Evolutionary conservation across 345 rosid species (phyloP).

Genomic region (Ailanthus altissimus): DNA sequence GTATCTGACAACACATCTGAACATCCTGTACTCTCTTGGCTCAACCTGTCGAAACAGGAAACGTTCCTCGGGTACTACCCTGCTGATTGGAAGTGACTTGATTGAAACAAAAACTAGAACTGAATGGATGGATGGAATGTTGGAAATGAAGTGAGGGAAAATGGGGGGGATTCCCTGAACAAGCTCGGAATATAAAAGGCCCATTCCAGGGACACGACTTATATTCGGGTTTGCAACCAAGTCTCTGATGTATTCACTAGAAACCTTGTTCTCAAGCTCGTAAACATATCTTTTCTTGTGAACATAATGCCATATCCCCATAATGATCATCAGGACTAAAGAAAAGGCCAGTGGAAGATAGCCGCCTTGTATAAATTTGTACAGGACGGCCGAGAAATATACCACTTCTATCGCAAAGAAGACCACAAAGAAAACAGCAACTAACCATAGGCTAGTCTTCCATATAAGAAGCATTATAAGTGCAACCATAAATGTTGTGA

Average conservation of each 20-base stretch:
- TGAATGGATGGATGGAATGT: constrained; percentile 60
- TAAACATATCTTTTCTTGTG: constrained; percentile 46
- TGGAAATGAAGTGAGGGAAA: constrained; percentile 59
- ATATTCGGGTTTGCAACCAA: constrained; percentile 40
- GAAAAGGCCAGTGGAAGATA: constrained; percentile 56
- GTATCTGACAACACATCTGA: constrained; percentile 73
- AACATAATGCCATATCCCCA: constrained; percentile 72
- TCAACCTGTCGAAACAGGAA: constrained; percentile 67
- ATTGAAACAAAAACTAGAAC: constrained; percentile 69
- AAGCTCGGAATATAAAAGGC: constrained; percentile 68
- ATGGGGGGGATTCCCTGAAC: constrained; percentile 81
- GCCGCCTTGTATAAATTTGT: constrained; percentile 67
- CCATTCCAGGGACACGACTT: constrained; percentile 63
- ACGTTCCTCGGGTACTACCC: constrained; percentile 49
- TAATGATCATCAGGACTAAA: constrained; percentile 40
- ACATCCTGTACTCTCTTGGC: constrained; percentile 59
- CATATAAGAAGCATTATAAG: constrained; percentile 73
- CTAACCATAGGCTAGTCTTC: constrained; percentile 53
- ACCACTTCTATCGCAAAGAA: constrained; percentile 44
- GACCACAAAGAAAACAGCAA: constrained; percentile 38
- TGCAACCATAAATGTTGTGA: constrained; percentile 57
- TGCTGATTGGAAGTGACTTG: constrained; percentile 60
- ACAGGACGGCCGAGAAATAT: constrained; percentile 51
- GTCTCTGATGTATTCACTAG: constrained; percentile 41
- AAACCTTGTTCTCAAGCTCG: constrained; percentile 63